Evolutionary conservation across 2,329 filamentous ascomycete species (phyloP), one percentile per base, ranked within the genome.

Genomic region (Paraphaeosphaeria minitans): DNA sequence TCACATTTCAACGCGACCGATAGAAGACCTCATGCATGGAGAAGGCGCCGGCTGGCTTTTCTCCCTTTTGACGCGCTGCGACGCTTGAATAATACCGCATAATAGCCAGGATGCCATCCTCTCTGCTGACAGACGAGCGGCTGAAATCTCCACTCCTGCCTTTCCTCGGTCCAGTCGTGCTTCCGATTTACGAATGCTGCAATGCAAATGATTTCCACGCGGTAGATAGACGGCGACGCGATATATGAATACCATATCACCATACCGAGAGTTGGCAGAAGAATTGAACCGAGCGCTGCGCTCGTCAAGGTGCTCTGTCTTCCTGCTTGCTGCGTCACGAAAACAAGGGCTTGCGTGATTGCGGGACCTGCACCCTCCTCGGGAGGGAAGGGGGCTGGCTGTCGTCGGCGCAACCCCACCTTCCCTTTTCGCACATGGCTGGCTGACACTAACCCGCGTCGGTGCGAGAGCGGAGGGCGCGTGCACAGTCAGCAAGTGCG

Each of bases 41-140:
- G 50, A 55, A 61, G 60, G 60, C 63, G 60, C 55, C 49, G 46
- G 54, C 27, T 57, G 41, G 45, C 22, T 43, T 55, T 42, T 37
- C 24, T 14, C 47, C 24, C 21, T 27, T 41, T 52, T 35, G 43
- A 31, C 13, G 24, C 35, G 33, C 24, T 9, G 9, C 51, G 10
- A 5, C 4, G 42, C 29, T 24, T 47, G 50, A 48, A 22, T 55
- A 42, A 37, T 31, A 31, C 39, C 29, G 54, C 53, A 54, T 59
- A 57, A 59, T 59, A 56, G 47, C 50, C 55, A 45, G 57, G 57
- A 41, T 45, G 14, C 3, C 22, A 37, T 42, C 45, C 39, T 49
- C 27, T 27, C 5, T 45, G 55, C 48, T 47, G 42, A 53, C 48
- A 27, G 29, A n/a, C 21, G 6, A 29, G 29, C n/a, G 24, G 33